Percentiles rank a stretch among this genome's conserved stretches.
phyloP scores from a whole-genome alignment of 148 eudicot species.

The Suaeda aralocaspica region DNA sequence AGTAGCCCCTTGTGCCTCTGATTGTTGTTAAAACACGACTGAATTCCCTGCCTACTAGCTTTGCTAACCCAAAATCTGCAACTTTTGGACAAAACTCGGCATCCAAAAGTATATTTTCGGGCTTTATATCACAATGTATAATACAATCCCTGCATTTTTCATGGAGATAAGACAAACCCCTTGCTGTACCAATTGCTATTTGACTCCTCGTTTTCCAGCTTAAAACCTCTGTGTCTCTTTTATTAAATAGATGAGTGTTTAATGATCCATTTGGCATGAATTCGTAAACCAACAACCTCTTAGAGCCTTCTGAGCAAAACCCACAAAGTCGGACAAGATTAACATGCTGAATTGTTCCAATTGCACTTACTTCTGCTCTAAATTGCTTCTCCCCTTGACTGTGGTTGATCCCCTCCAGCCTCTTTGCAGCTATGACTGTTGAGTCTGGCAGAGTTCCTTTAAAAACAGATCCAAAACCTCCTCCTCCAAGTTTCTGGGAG shows the following conservation, averaged over 20 bases:
- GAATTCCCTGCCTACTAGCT: slow-evolving; percentile 54
- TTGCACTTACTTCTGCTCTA: slow-evolving; percentile 56
- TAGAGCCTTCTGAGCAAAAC: slow-evolving; percentile 45
- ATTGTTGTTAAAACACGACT: slow-evolving; percentile 56
- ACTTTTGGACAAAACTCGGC: slow-evolving; percentile 41
- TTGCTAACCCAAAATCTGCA: slow-evolving; percentile 58
- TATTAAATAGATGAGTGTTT: slow-evolving; percentile 37
- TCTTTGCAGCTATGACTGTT: slow-evolving; percentile 46
- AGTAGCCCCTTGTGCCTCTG: slow-evolving; percentile 57
- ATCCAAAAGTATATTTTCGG: slow-evolving; percentile 52
- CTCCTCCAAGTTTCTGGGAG: slow-evolving; percentile 49
- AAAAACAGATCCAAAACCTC: slow-evolving; percentile 59
- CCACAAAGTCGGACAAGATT: slow-evolving; percentile 59
- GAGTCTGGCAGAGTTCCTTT: slow-evolving; percentile 49
- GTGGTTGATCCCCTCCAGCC: slow-evolving; percentile 35
- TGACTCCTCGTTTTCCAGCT: slow-evolving; percentile 41
- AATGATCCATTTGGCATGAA: slow-evolving; percentile 54
- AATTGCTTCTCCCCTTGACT: slow-evolving; percentile 58
- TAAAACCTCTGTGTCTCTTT: slow-evolving; percentile 13
- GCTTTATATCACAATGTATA: slow-evolving; percentile 53
- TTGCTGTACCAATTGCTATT: slow-evolving; percentile 40
- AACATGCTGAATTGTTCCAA: slow-evolving; percentile 60
- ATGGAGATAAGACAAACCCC: slow-evolving; percentile 40
- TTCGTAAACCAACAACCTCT: slow-evolving; percentile 52
- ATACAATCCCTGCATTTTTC: slow-evolving; percentile 53